Evolutionary conservation across 2,329 filamentous ascomycete genomes (phyloP).

Genomic region (Apiospora marii): DNA sequence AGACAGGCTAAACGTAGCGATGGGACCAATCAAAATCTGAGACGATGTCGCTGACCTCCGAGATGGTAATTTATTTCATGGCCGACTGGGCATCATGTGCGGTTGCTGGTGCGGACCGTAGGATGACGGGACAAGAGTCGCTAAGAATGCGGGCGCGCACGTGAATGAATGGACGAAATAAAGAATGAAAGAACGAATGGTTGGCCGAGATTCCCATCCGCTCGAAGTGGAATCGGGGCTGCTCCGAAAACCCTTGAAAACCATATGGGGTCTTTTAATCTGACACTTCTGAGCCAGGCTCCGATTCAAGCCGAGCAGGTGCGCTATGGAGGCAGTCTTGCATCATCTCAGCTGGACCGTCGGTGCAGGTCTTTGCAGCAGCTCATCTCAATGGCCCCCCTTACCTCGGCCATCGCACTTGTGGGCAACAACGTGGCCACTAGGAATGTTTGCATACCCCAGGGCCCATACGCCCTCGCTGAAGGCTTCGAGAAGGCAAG

Average conservation of each 20-base stretch:
- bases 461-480: conserved; percentile 9
- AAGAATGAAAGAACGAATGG: not conserved
- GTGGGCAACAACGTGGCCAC: conserved; percentile 26
- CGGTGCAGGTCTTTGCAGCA: conserved; percentile 12
- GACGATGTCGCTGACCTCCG: not conserved
- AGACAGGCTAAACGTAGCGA: not conserved
- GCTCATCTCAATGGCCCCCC: conserved; percentile 8
- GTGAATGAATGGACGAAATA: not conserved
- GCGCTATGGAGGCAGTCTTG: not conserved
- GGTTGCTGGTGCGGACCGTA: conserved; percentile 4
- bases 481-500: conserved; percentile 23
- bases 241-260: not conserved
- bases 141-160: not conserved
- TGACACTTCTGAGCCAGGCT: conserved; percentile 1
- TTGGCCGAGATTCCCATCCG: not conserved
- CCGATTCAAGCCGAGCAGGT: conserved; percentile 14
- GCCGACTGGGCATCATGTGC: not conserved
- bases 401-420: conserved; percentile 17
- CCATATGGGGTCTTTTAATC: not conserved
- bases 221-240: conserved; percentile 8
- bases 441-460: conserved; percentile 23
- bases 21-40: conserved; percentile 3
- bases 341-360: conserved; percentile 2
- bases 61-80: not conserved
- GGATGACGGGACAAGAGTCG: not conserved